These are phyloP conservation scores for Filobasidium wieringae DNA, from an alignment of 768 basidiomycete species.

Conservation along the genomic window DNA sequence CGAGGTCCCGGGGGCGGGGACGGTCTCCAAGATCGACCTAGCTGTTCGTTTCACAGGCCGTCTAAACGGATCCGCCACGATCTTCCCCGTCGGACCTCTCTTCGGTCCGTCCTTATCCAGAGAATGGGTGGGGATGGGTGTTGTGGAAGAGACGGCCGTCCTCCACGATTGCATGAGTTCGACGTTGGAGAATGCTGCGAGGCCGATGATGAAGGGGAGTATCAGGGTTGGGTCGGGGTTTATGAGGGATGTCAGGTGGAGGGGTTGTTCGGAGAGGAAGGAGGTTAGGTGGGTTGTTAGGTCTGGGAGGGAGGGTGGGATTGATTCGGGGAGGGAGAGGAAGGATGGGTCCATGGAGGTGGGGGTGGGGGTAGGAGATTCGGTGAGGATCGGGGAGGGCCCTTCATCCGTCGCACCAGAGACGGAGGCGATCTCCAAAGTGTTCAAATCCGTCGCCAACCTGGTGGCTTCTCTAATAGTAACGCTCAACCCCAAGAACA, in stretches of 20 bases:
- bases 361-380: neutral
- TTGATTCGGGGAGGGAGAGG: constrained; percentile 17
- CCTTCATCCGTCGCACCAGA: neutral
- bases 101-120: neutral
- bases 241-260: constrained; percentile 32
- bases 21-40: constrained; percentile 3
- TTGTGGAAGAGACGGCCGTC: neutral
- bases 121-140: neutral
- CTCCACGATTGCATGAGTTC: constrained; percentile 26
- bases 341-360: neutral
- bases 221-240: constrained; percentile 31
- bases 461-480: constrained; percentile 32
- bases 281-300: constrained; percentile 2
- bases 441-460: neutral
- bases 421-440: neutral
- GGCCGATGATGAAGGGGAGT: constrained; percentile 33
- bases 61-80: neutral
- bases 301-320: neutral
- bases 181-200: constrained; percentile 37
- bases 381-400: neutral
- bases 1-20: neutral
- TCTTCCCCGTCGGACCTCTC: neutral
- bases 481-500: constrained; percentile 35
- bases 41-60: neutral
- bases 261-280: constrained; percentile 20